Percentiles rank a stretch among this genome's conserved stretches.
phyloP scores from a whole-genome alignment of 208 protist genomes.

The Crithidia sp. region DNA sequence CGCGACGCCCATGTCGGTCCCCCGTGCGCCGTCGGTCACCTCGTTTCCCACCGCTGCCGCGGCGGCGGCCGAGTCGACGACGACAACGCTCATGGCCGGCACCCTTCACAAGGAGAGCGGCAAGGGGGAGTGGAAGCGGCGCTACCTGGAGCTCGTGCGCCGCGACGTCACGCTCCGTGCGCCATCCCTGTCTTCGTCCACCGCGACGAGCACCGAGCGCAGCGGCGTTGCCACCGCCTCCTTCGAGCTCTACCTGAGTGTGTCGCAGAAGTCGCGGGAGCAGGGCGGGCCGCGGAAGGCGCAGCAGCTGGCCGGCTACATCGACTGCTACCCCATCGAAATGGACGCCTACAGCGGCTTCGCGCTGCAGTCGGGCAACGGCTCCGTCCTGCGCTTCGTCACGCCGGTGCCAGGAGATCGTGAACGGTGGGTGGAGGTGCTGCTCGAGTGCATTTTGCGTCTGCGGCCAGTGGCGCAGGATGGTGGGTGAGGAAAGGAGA shows the following conservation, averaged over 20 bases:
- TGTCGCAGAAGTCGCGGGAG: constrained; percentile 15
- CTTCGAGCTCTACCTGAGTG: constrained; percentile 13
- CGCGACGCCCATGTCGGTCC: neutral
- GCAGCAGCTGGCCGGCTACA: constrained; percentile 26
- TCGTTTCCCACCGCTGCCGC: neutral
- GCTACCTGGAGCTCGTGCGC: constrained; percentile 20
- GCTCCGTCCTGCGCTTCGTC: constrained; percentile 56
- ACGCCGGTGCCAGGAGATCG: constrained; percentile 43
- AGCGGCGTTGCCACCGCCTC: neutral
- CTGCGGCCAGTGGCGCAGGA: neutral
- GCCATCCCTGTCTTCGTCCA: neutral
- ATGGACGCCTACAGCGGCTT: constrained; percentile 8
- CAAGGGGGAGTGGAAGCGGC: constrained; percentile 26
- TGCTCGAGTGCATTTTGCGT: constrained; percentile 44
- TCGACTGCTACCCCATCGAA: constrained; percentile 24
- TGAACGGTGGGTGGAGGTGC: constrained; percentile 62
- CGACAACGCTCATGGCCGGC: constrained; percentile 1
- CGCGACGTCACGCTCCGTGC: neutral
- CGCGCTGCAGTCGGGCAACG: constrained; percentile 27
- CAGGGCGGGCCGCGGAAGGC: constrained; percentile 13
- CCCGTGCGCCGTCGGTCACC: constrained; percentile 6
- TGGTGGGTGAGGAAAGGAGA: neutral
- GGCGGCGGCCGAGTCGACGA: neutral
- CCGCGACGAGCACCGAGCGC: neutral
- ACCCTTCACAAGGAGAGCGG: constrained; percentile 17